phyloP scores from a whole-genome alignment of 768 basidiomycete genomes.

The Kwoniella heveanensis region DNA sequence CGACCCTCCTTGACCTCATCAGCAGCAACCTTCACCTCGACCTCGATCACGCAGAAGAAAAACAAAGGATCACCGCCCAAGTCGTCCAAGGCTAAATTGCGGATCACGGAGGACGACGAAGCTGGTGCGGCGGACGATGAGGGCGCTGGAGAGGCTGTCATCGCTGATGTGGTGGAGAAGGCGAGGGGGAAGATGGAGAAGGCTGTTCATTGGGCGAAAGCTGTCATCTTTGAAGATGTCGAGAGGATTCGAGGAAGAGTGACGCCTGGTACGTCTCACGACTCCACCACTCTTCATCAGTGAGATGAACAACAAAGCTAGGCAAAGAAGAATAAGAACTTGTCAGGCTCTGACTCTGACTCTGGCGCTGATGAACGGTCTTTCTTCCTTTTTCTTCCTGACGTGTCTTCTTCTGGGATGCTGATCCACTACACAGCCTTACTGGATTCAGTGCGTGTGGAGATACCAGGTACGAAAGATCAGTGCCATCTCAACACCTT shows the following conservation, averaged over 20 bases:
- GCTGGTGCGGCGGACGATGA: conserved; percentile 24
- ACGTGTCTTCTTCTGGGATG: too few relatives aligned
- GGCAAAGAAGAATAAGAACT: too few relatives aligned
- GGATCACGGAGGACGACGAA: conserved; percentile 22
- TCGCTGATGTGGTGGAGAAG: conserved; percentile 40
- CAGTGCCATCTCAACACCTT: conserved; percentile 45
- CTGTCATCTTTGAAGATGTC: conserved; percentile 55
- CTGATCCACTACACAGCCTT: conserved; percentile 35
- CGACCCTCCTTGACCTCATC: background rate
- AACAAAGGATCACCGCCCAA: conserved; percentile 22
- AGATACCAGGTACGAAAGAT: conserved; percentile 31
- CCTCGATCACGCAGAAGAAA: conserved; percentile 29
- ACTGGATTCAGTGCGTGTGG: conserved; percentile 52
- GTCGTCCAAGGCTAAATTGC: conserved; percentile 32
- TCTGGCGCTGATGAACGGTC: too few relatives aligned
- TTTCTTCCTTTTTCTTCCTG: too few relatives aligned
- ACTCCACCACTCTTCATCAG: too few relatives aligned
- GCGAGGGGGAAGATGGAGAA: conserved; percentile 55
- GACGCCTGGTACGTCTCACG: conserved; percentile 50
- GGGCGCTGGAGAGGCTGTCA: conserved; percentile 20
- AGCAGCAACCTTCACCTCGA: conserved; percentile 22
- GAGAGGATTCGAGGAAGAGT: conserved; percentile 51
- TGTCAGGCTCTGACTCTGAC: too few relatives aligned
- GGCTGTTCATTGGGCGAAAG: conserved; percentile 56
- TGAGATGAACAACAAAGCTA: too few relatives aligned